These are phyloP conservation scores for Scutellaria minor DNA, from an alignment of 257 asterid genomes.

Conservation along the genomic window DNA sequence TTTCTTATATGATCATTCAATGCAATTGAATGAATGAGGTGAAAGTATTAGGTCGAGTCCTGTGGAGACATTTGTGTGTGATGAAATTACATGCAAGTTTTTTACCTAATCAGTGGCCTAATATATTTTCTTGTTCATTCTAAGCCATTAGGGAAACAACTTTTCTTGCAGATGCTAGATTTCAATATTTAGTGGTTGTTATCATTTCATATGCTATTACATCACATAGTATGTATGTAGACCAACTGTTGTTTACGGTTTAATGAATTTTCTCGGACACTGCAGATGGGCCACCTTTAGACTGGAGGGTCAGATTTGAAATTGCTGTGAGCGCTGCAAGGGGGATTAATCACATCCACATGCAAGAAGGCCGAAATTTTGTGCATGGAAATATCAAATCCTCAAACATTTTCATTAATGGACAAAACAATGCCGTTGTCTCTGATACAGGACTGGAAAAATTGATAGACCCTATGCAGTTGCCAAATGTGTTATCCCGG, in stretches of 20 bases:
- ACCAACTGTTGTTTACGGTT: neutral
- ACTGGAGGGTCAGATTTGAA: constrained; percentile 38
- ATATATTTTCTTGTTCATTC: too few species aligned
- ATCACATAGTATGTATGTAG: too few species aligned
- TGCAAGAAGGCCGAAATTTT: constrained; percentile 25
- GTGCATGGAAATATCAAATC: constrained; percentile 50
- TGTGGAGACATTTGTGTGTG: too few species aligned
- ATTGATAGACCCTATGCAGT: neutral
- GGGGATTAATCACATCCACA: constrained; percentile 46
- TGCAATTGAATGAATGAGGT: too few species aligned
- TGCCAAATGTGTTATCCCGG: neutral
- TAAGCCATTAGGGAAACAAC: too few species aligned
- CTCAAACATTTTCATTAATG: constrained; percentile 41
- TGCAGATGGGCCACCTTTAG: constrained; percentile 36
- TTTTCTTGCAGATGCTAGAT: too few species aligned
- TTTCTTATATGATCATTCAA: too few species aligned
- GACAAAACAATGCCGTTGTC: constrained; percentile 25
- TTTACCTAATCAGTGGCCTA: too few species aligned
- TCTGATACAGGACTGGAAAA: constrained; percentile 38
- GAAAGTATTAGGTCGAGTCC: too few species aligned
- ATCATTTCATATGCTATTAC: too few species aligned
- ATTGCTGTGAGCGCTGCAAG: constrained; percentile 48
- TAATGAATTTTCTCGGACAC: neutral
- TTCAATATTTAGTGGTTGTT: too few species aligned
- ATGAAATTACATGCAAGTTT: too few species aligned